Base-by-base conservation (phyloP, 75 land plant genomes). In the Pseudotsuga menziesii region DNA sequence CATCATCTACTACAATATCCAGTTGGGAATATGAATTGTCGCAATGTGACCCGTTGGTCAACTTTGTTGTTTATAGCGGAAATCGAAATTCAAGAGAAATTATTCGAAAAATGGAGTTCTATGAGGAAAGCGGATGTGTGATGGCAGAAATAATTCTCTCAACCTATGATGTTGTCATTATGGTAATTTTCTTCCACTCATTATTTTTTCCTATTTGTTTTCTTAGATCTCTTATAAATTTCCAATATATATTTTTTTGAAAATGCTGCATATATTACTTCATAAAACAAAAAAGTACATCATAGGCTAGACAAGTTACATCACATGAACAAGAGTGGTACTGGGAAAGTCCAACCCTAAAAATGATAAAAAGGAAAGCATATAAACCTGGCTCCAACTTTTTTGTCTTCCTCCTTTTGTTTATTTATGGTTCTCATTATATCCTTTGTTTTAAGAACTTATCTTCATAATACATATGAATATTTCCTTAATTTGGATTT, bases 11-110 rank as follows among this genome's bases (percentile, higher is more conserved):
- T 61, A 55, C 75, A 3, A 58, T 92, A 44, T 67, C 77, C 29
- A 32, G 20, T 13, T 94, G 97, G 97, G 93, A 88, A 76, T 54
- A 67, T 78, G 87, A 87, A 73, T 80, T 94, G n/a, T 9, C 27
- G 11, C 78, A 72, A 6, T 81, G 82, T 78, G 90, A 85, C n/a
- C 83, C 89, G 73, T 74, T 78, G n/a, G 35, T 85, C 4, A 83
- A 88, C 80, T 61, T 84, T 67, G 85, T 92, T 32, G 77, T 87
- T 66, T 94, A 94, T 61, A 77, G 16, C 69, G 95, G 95, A n/a
- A 73, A 60, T 56, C 81, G 72, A 58, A 79, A 90, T 61, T 77
- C 82, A 15, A 81, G 97, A 67, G 81, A 66, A 69, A 66, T 78
- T 61, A 90, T 94, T 41, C 85, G 84, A 71, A 74, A 69, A 3